These are phyloP conservation scores for Plasmodium cynomolgi DNA, from an alignment of 169 alveolate species.

Conservation along the genomic window DNA sequence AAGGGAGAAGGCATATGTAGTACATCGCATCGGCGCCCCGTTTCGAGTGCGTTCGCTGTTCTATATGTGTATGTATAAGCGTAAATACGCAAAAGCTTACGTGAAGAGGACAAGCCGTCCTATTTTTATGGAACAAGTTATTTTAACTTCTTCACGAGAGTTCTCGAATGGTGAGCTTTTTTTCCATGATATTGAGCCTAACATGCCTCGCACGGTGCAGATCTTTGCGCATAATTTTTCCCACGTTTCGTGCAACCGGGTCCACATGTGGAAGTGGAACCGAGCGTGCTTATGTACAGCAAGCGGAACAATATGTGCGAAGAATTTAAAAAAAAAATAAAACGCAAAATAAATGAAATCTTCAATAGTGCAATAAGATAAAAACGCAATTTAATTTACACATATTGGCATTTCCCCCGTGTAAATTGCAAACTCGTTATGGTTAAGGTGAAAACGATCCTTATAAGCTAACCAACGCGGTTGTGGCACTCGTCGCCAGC, in stretches of 20 bases:
- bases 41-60: neutral
- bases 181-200: neutral
- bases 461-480: neutral
- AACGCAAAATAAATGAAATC: neutral
- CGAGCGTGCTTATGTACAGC: neutral
- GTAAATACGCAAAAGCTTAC: neutral
- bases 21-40: neutral
- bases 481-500: neutral
- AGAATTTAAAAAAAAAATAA: neutral
- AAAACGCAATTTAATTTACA: neutral
- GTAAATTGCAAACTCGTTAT: neutral
- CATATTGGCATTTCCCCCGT: neutral
- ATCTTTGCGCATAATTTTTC: neutral
- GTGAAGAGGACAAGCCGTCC: neutral
- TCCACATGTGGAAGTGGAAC: neutral
- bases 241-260: neutral
- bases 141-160: neutral
- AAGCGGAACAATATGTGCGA: neutral
- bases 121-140: neutral
- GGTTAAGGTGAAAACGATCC: neutral
- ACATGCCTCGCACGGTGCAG: neutral
- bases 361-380: neutral
- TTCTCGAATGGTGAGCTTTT: neutral
- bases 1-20: neutral
- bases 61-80: neutral